These are phyloP conservation scores for Earliella scabrosa DNA, from an alignment of 1,284 basidiomycete species.

Conservation along the genomic window DNA sequence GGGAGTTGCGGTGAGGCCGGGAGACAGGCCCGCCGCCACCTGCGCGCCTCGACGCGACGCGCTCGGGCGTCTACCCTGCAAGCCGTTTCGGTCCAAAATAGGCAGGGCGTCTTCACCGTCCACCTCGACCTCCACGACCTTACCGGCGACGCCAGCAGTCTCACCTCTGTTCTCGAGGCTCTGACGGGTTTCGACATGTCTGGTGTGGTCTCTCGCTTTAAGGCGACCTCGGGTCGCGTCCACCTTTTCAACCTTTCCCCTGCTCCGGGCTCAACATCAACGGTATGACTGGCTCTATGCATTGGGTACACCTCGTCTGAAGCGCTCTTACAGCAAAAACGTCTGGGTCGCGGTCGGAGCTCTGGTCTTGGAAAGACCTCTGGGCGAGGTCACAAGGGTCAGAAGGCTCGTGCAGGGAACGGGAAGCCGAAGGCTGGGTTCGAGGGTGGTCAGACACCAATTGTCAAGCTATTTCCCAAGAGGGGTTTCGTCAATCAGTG, in stretches of 20 bases:
- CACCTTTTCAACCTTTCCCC: slow-evolving; percentile 56
- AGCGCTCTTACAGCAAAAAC: slow-evolving; percentile 75
- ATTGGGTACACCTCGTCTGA: slow-evolving; percentile 2
- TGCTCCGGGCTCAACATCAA: slow-evolving; percentile 63
- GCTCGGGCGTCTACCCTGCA: slow-evolving; percentile 4
- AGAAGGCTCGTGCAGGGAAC: slow-evolving; percentile 91
- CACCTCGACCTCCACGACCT: background rate
- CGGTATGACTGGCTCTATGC: slow-evolving; percentile 43
- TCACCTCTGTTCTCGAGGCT: background rate
- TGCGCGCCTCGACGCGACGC: slow-evolving; percentile 6
- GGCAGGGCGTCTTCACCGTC: background rate
- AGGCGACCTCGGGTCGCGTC: slow-evolving; percentile 27
- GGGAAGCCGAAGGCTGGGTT: slow-evolving; percentile 87
- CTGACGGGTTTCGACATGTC: slow-evolving; percentile 9
- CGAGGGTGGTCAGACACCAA: slow-evolving; percentile 96
- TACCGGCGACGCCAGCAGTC: background rate
- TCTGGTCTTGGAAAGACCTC: slow-evolving; percentile 92
- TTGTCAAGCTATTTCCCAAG: slow-evolving; percentile 93
- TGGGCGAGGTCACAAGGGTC: slow-evolving; percentile 94
- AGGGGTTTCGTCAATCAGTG: slow-evolving; percentile 93
- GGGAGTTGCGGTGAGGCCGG: slow-evolving; percentile 7
- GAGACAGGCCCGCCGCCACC: background rate
- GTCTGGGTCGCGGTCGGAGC: slow-evolving; percentile 91
- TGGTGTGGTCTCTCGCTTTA: slow-evolving; percentile 20
- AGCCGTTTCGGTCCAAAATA: slow-evolving; percentile 1